Evolutionary conservation across 2,329 filamentous ascomycete genomes (phyloP), one percentile per base, ranked within the genome.

Genomic region (Leptographium radiaticola): DNA sequence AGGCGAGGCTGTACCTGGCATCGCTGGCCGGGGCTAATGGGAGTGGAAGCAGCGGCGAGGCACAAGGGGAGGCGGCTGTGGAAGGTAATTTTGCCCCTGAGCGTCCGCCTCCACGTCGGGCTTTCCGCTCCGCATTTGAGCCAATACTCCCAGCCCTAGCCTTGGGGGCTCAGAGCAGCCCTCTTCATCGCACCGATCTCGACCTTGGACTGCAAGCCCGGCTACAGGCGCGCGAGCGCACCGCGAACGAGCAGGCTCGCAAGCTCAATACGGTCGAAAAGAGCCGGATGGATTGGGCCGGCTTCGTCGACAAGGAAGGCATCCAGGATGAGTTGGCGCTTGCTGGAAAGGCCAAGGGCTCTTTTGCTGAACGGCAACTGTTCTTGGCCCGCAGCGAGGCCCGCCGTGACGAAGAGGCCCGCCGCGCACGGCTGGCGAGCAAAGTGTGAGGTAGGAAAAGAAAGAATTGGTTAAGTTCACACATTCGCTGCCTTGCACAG

Each of bases 221-320:
- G 42, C 66, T 81, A 52, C 69, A 71, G 61, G 71, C 76, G 49
- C 72, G 70, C 52, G 75, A 72, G 62, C 63, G 65, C 52, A 63
- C 58, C 43, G 61, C 42, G 15, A 59, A 68, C 46, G 72, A 72
- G 16, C 72, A 75, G 56, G 75, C 79, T 49, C 80, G 77, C 71
- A 86, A 85, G 64, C 71, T 86, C 59, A 86, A 83, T 63, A 83
- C 81, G 16, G 80, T 86, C 16, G 81, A 86, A 68, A 86, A 86
- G 74, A 84, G 80, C 61, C 75, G 80, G 52, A 82, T 86, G 77
- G 83, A 86, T 66, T 86, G 83, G 83, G 83, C 82, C 4, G 81
- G 81, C 13, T 86, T 78, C 61, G 83, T 86, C 55, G 83, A 86
- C 67, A 79, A 83, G 65, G 82, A 84, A 65, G 83, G 83, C 10